phyloP scores from a whole-genome alignment of 768 basidiomycete genomes.

The Suillus weaverae region DNA sequence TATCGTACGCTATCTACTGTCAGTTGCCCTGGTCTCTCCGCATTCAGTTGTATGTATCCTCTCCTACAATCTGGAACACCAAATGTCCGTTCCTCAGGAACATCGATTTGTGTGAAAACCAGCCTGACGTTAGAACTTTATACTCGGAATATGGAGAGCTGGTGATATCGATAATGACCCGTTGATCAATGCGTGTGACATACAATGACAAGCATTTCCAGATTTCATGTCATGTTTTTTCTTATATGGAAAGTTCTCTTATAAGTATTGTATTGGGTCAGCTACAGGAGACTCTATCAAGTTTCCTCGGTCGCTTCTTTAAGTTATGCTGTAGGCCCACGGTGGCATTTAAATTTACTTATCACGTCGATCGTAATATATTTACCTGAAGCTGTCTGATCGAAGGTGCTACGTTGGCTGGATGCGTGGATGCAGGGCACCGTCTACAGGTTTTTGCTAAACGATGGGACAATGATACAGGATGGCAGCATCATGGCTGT shows the following conservation, averaged over 20 bases:
- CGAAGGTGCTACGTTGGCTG: neutral
- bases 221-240: neutral
- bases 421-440: neutral
- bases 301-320: neutral
- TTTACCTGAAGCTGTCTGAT: neutral
- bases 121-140: neutral
- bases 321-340: neutral
- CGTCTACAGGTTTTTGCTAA: neutral
- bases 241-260: no score
- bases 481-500: neutral
- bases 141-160: neutral
- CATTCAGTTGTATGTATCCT: neutral
- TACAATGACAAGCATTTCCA: neutral
- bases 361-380: neutral
- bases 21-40: neutral
- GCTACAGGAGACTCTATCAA: neutral
- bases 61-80: neutral
- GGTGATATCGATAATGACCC: neutral
- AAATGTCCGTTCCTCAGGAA: neutral
- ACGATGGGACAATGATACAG: neutral
- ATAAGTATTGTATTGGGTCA: neutral
- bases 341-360: neutral
- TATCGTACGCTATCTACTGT: conserved; percentile 2
- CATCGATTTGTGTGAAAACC: neutral
- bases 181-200: neutral